Evolutionary conservation across 73 alveolate species (phyloP).

Genomic region (Stentor coeruleus): DNA sequence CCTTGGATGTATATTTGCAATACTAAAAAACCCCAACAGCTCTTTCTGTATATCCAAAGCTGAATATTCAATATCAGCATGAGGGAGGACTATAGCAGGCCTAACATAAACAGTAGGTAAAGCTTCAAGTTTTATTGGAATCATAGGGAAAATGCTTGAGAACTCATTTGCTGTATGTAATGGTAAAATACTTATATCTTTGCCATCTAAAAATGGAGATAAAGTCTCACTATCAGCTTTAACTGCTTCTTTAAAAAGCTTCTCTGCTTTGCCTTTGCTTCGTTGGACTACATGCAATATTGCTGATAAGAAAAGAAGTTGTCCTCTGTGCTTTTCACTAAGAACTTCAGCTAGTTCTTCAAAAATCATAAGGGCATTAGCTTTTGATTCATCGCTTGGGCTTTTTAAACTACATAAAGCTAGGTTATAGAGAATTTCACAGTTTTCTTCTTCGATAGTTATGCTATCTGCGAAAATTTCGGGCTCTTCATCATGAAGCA

Average conservation of each 20-base stretch:
- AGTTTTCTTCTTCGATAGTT: neutral
- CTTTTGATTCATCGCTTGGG: neutral
- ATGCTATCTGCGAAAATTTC: neutral
- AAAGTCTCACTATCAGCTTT: neutral
- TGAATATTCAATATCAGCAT: neutral
- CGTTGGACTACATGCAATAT: neutral
- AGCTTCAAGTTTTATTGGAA: neutral
- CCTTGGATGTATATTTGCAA: conserved; percentile 4
- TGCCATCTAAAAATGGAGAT: neutral
- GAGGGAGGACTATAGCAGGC: neutral
- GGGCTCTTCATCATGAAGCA: neutral
- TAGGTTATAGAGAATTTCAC: neutral
- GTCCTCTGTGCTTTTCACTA: conserved; percentile 11
- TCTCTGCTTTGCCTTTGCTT: conserved; percentile 1
- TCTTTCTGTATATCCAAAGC: neutral
- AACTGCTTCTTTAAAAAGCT: conserved; percentile 2
- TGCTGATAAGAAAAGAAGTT: conserved; percentile 11
- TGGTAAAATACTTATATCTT: neutral
- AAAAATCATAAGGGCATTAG: neutral
- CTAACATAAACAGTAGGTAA: neutral
- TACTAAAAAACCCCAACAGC: neutral
- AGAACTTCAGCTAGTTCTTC: neutral
- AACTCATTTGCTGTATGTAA: conserved; percentile 15
- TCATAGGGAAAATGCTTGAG: neutral
- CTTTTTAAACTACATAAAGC: neutral